These are phyloP conservation scores for Fusarium nanum DNA, from an alignment of 2,329 filamentous ascomycete species.

Conservation along the genomic window DNA sequence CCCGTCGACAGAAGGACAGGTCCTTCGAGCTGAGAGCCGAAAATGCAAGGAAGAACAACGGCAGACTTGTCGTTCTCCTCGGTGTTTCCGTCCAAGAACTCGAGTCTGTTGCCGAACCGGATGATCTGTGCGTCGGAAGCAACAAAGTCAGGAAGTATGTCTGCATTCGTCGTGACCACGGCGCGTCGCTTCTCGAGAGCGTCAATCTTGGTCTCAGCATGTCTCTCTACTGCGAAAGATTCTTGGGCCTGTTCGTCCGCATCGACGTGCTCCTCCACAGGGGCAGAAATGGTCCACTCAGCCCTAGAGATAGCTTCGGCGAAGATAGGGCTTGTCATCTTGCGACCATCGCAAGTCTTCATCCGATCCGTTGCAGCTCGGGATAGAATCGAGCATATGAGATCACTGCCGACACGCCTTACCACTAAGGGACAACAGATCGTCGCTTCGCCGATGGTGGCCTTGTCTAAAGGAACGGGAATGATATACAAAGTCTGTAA, in stretches of 20 bases:
- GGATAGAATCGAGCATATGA: constrained; percentile 12
- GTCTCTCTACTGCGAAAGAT: rapidly evolving
- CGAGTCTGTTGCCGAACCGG: constrained; percentile 1
- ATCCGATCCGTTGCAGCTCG: neutral
- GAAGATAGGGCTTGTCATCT: neutral
- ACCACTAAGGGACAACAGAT: constrained; percentile 23
- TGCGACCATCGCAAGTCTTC: neutral
- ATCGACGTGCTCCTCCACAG: rapidly evolving
- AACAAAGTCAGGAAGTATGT: neutral
- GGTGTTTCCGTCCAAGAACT: neutral
- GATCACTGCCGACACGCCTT: neutral
- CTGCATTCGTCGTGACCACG: neutral
- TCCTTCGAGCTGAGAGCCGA: constrained; percentile 8
- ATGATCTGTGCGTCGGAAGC: neutral
- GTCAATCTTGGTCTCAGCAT: neutral
- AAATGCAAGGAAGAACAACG: constrained; percentile 17
- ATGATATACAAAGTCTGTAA: constrained; percentile 9
- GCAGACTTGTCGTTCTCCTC: neutral
- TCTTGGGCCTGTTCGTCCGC: rapidly evolving
- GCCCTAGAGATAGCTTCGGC: constrained; percentile 16
- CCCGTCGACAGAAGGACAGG: constrained; percentile 3
- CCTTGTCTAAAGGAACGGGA: constrained; percentile 16
- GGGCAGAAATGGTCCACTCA: neutral
- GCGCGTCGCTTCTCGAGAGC: neutral
- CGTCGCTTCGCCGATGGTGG: constrained; percentile 6